Evolutionary conservation across 306 rosid species (phyloP), one percentile per base, ranked within the genome.

Genomic region (Adenanthera pavonina): DNA sequence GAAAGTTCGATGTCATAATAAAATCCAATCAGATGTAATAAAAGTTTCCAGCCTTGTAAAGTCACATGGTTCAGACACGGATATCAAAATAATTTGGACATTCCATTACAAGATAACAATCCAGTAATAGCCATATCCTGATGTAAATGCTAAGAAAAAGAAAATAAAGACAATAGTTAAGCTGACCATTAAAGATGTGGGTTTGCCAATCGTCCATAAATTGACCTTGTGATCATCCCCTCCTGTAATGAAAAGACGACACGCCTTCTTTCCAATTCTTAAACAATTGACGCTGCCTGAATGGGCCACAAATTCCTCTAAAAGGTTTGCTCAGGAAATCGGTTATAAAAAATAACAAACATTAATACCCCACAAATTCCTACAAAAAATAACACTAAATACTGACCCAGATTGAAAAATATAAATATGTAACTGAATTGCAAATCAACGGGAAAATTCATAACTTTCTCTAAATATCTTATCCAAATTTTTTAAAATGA

Each of bases 271-370:
- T 65, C 99, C 99, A 71, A 93, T 93, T n/a, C 33, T 93, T 67
- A 95, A 86, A 88, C 97, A 95, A 80, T 92, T 95, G 72, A 93
- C 89, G 38, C 52, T 84, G 46, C 85, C 87, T 46, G 99, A 90
- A 84, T 95, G 99, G 64, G 97, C 99, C 83, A 90, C 97, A 87
- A 93, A 89, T 86, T 95, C 98, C 92, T 95, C 99, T 95, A 77
- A 73, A 75, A 81, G 69, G 78, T 77, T 52, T 19, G 88, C 86
- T 93, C 82, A 95, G 92, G 95, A 83, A 77, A 62, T 48, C 75
- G 57, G 61, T 19, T 53, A 9, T 41, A n/a, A 61, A 75, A 44
- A 1, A 51, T 9, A 61, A 14, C 7, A 2, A 40, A 76, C 57
- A 25, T 53, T 19, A 8, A 68, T 33, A 38, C 6, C 19, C 47